Evolutionary conservation across 1,139 yeast genomes (phyloP), one percentile per base, ranked within the genome.

Genomic region (Geotrichum australiense): DNA sequence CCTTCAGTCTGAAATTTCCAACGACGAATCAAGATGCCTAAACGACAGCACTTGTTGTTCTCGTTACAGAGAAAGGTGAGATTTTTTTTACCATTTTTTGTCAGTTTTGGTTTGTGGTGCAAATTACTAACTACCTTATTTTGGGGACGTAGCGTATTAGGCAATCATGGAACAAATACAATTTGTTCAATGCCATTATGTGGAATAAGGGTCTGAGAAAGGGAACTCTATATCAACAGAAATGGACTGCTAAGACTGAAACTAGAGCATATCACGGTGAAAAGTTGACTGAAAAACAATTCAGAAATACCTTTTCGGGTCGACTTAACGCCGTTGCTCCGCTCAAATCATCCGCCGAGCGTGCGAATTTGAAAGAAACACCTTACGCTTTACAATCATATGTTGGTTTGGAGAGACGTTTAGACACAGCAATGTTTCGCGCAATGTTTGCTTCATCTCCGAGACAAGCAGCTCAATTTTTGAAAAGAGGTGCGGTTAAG

Each of bases 201-300:
- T 63, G 52, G 55, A 47, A 58, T 41, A 55, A 61, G 49, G 50
- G 52, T 77, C 69, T 66, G 45, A 74, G 70, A 45, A 73, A 77
- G 7, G 76, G 74, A 56, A 74, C 87, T 12, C 65, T 85, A 46
- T 91, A 73, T 65, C 96, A 87, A 65, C 96, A 89, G 63, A 86
- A 87, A 65, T 91, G 95, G 89, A 66, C 72, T 7, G 81, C 96
- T 42, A 91, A 93, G 62, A 81, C 80, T 57, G 96, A 87, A 59
- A 80, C 97, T 3, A 76, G 98, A 65, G 82, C 93, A 1, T 91
- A 91, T 62, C 98, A 91, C 61, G 98, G 98, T 53, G 97, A 91
- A 57, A 89, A 83, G 59, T 65, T 91, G 45, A 82, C 93, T 0
- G 98, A 91, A 61, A 69, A 77, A 21, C 77, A 91, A 58, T 85